Evolutionary conservation across 805 yeast genomes (phyloP).

Genomic region (Ogataea wickerhamii): DNA sequence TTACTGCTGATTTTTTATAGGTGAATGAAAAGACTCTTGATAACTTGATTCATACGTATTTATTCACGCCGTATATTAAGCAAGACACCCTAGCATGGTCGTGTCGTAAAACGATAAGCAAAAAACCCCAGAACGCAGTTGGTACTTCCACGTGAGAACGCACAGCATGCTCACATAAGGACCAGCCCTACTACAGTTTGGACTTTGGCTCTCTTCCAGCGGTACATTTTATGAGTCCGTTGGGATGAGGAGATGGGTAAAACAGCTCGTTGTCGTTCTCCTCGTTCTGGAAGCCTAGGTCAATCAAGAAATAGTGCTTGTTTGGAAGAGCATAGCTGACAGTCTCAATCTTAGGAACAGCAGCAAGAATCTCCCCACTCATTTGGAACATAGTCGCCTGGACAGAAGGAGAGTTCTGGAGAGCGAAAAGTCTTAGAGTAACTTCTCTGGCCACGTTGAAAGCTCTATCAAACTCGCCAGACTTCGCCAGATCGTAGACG

Average conservation of each 20-base stretch:
- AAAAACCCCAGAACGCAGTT: too few relatives aligned
- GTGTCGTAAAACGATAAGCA: too few relatives aligned
- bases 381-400: conserved; percentile 97
- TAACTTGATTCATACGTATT: too few relatives aligned
- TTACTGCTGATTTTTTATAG: too few relatives aligned
- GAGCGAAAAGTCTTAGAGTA: conserved; percentile 76
- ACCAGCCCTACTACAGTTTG: conserved; percentile 39
- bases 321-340: conserved; percentile 83
- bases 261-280: conserved; percentile 77
- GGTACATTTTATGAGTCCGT: conserved; percentile 84
- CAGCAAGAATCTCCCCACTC: conserved; percentile 65
- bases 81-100: too few relatives aligned
- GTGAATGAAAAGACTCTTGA: too few relatives aligned
- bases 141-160: too few relatives aligned
- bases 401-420: conserved; percentile 87
- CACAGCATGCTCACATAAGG: neutral
- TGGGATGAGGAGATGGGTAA: conserved; percentile 90
- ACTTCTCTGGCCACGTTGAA: conserved; percentile 59
- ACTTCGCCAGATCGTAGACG: conserved; percentile 49
- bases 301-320: conserved; percentile 83
- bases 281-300: conserved; percentile 81
- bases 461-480: conserved; percentile 62
- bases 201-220: conserved; percentile 67
- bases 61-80: too few relatives aligned
- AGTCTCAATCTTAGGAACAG: conserved; percentile 51